Evolutionary conservation across 2,329 filamentous ascomycete genomes (phyloP).

Genomic region (Pseudopithomyces chartarum): DNA sequence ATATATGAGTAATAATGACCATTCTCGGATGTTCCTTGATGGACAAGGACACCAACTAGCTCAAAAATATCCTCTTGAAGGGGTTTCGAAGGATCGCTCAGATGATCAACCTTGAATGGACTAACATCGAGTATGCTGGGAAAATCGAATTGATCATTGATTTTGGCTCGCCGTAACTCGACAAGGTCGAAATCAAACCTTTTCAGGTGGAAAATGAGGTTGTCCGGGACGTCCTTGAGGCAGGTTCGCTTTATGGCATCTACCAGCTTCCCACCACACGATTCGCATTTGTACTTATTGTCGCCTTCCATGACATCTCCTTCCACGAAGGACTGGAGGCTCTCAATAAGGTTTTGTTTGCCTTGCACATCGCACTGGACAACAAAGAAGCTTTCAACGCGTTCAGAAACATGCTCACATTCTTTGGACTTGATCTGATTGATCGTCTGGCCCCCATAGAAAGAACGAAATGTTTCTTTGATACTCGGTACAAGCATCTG

Average conservation of each 20-base stretch:
- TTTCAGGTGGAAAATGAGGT: slow-evolving; percentile 94
- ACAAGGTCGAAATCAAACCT: slow-evolving; percentile 81
- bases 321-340: slow-evolving; percentile 91
- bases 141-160: slow-evolving; percentile 94
- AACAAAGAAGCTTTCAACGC: slow-evolving; percentile 87
- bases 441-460: slow-evolving; percentile 90
- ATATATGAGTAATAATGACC: slow-evolving; percentile 98
- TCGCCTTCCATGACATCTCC: slow-evolving; percentile 97
- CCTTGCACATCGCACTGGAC: slow-evolving; percentile 97
- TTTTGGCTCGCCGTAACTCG: slow-evolving; percentile 82
- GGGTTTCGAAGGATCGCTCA: slow-evolving; percentile 66
- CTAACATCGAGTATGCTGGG: slow-evolving; percentile 83
- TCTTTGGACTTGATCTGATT: slow-evolving; percentile 96
- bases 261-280: slow-evolving; percentile 79
- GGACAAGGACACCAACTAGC: slow-evolving; percentile 91
- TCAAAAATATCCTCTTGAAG: slow-evolving; percentile 79
- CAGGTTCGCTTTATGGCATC: slow-evolving; percentile 93
- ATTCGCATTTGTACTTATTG: slow-evolving; percentile 97
- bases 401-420: slow-evolving; percentile 90
- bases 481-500: slow-evolving; percentile 72
- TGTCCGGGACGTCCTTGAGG: slow-evolving; percentile 88
- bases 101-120: slow-evolving; percentile 84
- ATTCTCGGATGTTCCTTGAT: slow-evolving; percentile 89
- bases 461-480: slow-evolving; percentile 75
- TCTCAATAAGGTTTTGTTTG: slow-evolving; percentile 81